Evolutionary conservation across 208 protist genomes (phyloP).

Genomic region (Acanthamoeba royreba): DNA sequence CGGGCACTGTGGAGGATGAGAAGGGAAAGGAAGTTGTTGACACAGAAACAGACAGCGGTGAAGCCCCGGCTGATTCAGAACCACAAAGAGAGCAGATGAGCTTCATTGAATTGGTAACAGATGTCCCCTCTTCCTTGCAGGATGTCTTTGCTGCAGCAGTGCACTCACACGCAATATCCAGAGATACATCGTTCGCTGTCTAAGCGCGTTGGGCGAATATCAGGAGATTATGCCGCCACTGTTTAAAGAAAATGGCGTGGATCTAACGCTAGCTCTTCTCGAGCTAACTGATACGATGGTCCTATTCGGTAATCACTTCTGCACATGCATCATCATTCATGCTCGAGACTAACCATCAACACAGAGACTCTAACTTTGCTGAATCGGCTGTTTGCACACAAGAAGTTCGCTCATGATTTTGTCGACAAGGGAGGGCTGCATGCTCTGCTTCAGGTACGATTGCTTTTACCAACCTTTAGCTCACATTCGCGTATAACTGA

Average conservation of each 20-base stretch:
- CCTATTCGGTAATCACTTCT: background rate
- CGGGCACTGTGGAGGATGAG: background rate
- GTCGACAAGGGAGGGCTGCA: constrained; percentile 62
- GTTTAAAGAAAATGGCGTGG: background rate
- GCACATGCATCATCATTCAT: background rate
- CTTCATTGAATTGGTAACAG: background rate
- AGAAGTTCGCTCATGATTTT: constrained; percentile 57
- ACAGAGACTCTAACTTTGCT: constrained; percentile 27
- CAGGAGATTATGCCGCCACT: constrained; percentile 48
- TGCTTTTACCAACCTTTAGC: no score
- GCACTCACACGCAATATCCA: no score
- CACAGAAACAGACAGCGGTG: background rate
- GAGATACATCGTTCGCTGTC: background rate
- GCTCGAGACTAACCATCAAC: background rate
- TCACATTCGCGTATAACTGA: no score
- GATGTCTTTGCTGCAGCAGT: no score
- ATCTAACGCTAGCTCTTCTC: constrained; percentile 30
- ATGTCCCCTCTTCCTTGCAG: background rate
- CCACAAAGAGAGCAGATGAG: background rate
- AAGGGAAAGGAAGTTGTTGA: background rate
- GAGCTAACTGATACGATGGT: background rate
- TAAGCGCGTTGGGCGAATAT: constrained; percentile 27
- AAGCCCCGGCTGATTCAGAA: background rate
- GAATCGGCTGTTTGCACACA: constrained; percentile 49
- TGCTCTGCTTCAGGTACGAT: constrained; percentile 23